These are phyloP conservation scores for Clonostachys solani DNA, from an alignment of 2,329 filamentous ascomycete species.

Conservation along the genomic window DNA sequence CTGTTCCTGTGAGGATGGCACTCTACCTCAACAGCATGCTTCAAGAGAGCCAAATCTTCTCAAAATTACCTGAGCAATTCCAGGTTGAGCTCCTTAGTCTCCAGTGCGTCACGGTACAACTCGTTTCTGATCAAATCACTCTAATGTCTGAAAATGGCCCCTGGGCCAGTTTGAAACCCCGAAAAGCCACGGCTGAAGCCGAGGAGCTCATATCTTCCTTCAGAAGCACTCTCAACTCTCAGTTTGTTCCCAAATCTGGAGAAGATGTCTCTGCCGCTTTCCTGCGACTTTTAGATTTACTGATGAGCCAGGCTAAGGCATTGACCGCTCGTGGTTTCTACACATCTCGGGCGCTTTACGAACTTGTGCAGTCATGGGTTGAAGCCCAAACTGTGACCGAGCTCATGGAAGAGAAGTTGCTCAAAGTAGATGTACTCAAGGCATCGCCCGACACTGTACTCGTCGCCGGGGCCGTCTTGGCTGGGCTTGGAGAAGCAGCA, in stretches of 20 bases:
- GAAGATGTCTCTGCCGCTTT: constrained; percentile 31
- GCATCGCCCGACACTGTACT: constrained; percentile 40
- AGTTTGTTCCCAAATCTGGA: constrained; percentile 13
- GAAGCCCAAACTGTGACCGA: constrained; percentile 41
- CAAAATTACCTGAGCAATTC: constrained; percentile 30
- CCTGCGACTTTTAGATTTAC: constrained; percentile 34
- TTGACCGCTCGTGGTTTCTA: constrained; percentile 43
- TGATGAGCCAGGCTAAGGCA: constrained; percentile 36
- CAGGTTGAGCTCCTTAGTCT: constrained; percentile 47
- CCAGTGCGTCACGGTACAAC: constrained; percentile 43
- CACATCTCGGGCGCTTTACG: constrained; percentile 45
- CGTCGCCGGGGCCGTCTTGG: constrained; percentile 42
- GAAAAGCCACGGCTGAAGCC: constrained; percentile 28
- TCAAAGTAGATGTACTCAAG: constrained; percentile 40
- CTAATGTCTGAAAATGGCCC: constrained; percentile 36
- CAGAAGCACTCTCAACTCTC: constrained; percentile 26
- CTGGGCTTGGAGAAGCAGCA: constrained; percentile 46
- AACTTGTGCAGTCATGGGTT: constrained; percentile 40
- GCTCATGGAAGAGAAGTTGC: constrained; percentile 41
- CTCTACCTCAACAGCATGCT: constrained; percentile 64
- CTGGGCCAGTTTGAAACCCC: constrained; percentile 35
- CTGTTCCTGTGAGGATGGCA: constrained; percentile 70
- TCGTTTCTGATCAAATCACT: constrained; percentile 51
- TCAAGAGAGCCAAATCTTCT: constrained; percentile 27
- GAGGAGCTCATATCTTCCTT: constrained; percentile 37